These are phyloP conservation scores for Lachancea thermotolerans DNA, from an alignment of 805 yeast genomes.

Conservation along the genomic window DNA sequence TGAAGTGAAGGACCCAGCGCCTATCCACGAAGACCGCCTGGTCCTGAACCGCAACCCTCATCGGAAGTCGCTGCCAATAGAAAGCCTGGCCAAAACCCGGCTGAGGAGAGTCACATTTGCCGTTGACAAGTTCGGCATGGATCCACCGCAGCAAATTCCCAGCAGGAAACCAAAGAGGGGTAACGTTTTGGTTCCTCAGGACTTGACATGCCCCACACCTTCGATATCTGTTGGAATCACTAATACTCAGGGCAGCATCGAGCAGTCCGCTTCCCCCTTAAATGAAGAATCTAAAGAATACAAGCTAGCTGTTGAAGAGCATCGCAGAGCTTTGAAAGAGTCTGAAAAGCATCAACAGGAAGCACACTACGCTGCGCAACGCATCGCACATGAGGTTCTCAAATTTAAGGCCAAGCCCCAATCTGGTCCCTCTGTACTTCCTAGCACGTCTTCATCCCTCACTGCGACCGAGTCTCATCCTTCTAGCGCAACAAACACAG, in stretches of 20 bases:
- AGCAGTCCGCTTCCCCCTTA: conserved; percentile 28
- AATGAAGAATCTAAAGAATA: conserved; percentile 39
- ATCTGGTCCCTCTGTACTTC: neutral
- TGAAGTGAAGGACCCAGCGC: conserved; percentile 17
- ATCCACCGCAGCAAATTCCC: conserved; percentile 94
- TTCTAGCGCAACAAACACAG: conserved; percentile 5
- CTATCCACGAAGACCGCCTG: conserved; percentile 28
- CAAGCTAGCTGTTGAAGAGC: conserved; percentile 52
- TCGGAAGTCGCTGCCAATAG: conserved; percentile 32
- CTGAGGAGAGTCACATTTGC: conserved; percentile 72
- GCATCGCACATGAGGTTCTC: conserved; percentile 61
- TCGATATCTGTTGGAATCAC: conserved; percentile 67
- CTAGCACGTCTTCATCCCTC: neutral
- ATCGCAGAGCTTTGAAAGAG: conserved; percentile 47
- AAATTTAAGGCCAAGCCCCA: conserved; percentile 33
- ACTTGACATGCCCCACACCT: conserved; percentile 50
- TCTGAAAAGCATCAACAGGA: conserved; percentile 69
- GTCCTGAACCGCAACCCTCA: conserved; percentile 42
- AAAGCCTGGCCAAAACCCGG: conserved; percentile 23
- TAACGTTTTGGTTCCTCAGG: conserved; percentile 66
- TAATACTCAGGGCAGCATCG: conserved; percentile 29
- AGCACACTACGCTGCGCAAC: conserved; percentile 64
- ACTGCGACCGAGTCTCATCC: neutral
- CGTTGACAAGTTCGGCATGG: conserved; percentile 59
- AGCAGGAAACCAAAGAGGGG: conserved; percentile 77